Conservation (phyloP, 352 stramenopile species). For the Globisporangium spiculum region DNA sequence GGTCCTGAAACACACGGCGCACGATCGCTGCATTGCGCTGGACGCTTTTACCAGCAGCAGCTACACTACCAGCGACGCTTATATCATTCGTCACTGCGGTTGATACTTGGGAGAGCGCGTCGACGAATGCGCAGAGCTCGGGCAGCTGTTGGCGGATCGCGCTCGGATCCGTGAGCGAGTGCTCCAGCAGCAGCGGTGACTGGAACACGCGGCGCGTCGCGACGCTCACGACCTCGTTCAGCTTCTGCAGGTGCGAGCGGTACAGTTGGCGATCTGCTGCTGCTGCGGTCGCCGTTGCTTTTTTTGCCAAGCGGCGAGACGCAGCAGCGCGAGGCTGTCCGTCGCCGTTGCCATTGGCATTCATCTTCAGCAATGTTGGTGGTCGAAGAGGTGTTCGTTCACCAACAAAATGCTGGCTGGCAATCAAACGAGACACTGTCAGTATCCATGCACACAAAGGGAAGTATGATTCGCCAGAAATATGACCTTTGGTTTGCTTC, state of each 20-base stretch:
- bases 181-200: constrained; percentile 30
- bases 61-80: not conserved
- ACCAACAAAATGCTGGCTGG: not conserved
- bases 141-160: constrained; percentile 37
- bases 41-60: not conserved
- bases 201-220: constrained; percentile 50
- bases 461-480: not conserved
- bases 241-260: constrained; percentile 5
- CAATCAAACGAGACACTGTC: not conserved
- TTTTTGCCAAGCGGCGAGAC: not conserved
- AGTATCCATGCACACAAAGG: not conserved
- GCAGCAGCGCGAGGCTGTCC: not conserved
- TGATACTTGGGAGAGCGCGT: constrained; percentile 21
- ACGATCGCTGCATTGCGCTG: constrained; percentile 10
- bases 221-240: constrained; percentile 47
- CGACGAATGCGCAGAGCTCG: constrained; percentile 42
- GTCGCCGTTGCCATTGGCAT: not conserved
- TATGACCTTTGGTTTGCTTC: not conserved
- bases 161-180: constrained; percentile 17
- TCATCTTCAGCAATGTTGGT: not conserved
- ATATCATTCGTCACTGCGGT: not conserved
- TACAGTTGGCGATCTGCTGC: not conserved
- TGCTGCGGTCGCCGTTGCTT: not conserved
- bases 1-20: constrained; percentile 35
- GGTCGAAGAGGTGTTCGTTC: not conserved